Evolutionary conservation across 2,329 filamentous ascomycete species (phyloP).

Genomic region (Botrytis aclada): DNA sequence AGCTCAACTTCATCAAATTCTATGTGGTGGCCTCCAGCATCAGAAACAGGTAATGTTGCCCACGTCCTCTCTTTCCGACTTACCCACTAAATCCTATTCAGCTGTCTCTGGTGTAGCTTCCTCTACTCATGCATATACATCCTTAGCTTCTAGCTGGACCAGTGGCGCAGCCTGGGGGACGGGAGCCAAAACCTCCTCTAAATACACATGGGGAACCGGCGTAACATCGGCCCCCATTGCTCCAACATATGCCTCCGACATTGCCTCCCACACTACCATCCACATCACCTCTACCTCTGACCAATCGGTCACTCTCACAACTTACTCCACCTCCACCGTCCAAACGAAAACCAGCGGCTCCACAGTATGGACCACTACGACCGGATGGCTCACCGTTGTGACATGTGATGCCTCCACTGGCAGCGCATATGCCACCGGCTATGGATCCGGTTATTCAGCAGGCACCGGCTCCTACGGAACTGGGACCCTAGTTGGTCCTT

Average conservation of each 20-base stretch:
- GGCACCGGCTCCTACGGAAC: background rate
- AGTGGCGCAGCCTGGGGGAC: background rate
- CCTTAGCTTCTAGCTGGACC: background rate
- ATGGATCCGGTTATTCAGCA: background rate
- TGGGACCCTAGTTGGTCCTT: background rate
- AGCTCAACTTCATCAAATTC: background rate
- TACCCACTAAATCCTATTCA: background rate
- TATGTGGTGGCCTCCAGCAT: background rate
- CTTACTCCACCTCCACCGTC: background rate
- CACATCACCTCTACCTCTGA: background rate
- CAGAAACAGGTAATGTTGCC: conserved; percentile 4
- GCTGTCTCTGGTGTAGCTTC: background rate
- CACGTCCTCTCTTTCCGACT: background rate
- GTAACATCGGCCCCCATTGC: background rate
- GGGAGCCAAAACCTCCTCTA: background rate
- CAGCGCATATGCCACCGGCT: background rate
- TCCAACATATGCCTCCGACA: background rate
- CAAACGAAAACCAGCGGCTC: background rate
- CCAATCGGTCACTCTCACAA: background rate
- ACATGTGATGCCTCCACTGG: background rate
- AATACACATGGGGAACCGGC: background rate
- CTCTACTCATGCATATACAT: background rate
- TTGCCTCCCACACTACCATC: background rate
- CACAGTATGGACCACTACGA: conserved; percentile 10
- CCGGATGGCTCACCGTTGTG: conserved; percentile 1